phyloP scores from a whole-genome alignment of 305 asterid genomes.

The Fraxinus latifolia region DNA sequence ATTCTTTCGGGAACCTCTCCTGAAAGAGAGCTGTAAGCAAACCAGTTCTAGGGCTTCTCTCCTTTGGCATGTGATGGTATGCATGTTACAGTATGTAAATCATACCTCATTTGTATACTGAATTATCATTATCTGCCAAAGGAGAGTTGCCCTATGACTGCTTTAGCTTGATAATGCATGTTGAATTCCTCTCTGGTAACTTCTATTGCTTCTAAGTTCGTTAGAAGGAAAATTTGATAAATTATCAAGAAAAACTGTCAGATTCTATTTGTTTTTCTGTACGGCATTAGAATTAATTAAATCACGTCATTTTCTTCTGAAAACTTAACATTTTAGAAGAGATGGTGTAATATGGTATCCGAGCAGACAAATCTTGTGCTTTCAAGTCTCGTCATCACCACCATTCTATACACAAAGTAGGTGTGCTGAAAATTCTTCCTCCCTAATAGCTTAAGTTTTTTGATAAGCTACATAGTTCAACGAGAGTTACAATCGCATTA shows the following conservation, averaged over 20 bases:
- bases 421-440: neutral
- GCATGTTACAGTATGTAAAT: neutral
- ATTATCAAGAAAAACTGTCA: neutral
- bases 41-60: neutral
- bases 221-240: neutral
- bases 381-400: neutral
- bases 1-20: neutral
- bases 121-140: neutral
- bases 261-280: neutral
- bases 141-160: conserved; percentile 1
- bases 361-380: neutral
- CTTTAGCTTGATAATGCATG: neutral
- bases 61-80: neutral
- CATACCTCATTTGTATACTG: neutral
- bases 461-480: too few species aligned
- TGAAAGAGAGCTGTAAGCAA: neutral
- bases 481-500: neutral
- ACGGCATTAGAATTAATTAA: neutral
- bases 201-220: neutral
- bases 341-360: neutral
- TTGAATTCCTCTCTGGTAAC: neutral
- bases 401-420: neutral
- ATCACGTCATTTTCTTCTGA: too few species aligned
- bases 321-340: neutral
- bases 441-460: neutral